Conservation (phyloP, 331 rosid genomes). For the Acacia pycnantha region DNA sequence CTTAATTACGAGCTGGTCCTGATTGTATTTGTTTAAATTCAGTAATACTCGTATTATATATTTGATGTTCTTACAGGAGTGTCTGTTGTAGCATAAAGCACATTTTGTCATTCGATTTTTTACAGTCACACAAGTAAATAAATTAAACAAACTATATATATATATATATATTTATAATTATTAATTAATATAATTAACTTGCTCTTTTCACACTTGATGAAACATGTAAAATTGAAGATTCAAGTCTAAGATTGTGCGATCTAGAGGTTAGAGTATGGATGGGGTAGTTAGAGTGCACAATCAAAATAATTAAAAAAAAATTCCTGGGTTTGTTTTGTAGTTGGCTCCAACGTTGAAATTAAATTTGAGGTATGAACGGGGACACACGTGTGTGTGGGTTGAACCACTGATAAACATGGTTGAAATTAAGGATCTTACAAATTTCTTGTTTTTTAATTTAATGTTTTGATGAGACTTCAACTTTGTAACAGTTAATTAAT, state of each 20-base stretch:
- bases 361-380: not conserved
- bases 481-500: not conserved
- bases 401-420: slow-evolving; percentile 59
- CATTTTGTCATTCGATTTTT: not conserved
- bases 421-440: slow-evolving; percentile 28
- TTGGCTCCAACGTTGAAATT: slow-evolving; percentile 29
- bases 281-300: slow-evolving; percentile 35
- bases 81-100: no score
- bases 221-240: not conserved
- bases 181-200: not conserved
- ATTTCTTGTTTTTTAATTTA: not conserved
- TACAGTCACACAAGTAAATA: not conserved
- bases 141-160: not conserved
- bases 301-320: slow-evolving; percentile 27
- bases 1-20: not conserved
- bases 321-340: slow-evolving; percentile 39
- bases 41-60: no score
- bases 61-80: not conserved
- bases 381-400: slow-evolving; percentile 34
- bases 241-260: not conserved
- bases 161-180: not conserved
- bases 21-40: not conserved
- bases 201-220: not conserved
- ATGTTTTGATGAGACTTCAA: not conserved
- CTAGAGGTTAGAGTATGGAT: slow-evolving; percentile 35